Evolutionary conservation across 495 filamentous ascomycete species (phyloP).

Genomic region (Cercophora samala): DNA sequence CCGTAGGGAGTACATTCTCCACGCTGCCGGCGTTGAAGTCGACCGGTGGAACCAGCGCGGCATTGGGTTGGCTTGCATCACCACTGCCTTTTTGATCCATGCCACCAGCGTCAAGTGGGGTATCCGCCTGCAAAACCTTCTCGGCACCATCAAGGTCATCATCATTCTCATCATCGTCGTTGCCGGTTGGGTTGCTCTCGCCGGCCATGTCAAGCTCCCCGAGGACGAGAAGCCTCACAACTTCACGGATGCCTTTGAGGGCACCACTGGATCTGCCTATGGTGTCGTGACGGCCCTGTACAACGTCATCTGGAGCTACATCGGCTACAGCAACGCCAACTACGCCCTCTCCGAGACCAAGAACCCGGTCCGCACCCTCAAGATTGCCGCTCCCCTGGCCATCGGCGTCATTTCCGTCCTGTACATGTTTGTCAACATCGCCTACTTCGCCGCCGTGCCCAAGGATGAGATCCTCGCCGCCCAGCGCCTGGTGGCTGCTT

Average conservation of each 20-base stretch:
- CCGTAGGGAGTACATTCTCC: slow-evolving; percentile 61
- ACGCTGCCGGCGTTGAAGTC: slow-evolving; percentile 55
- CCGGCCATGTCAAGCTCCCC: slow-evolving; percentile 50
- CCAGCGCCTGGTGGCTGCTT: slow-evolving; percentile 58
- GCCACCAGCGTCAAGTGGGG: slow-evolving; percentile 63
- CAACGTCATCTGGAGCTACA: slow-evolving; percentile 66
- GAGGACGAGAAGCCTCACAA: slow-evolving; percentile 53
- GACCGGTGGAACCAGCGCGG: slow-evolving; percentile 67
- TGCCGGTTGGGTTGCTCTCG: slow-evolving; percentile 61
- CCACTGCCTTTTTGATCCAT: slow-evolving; percentile 61
- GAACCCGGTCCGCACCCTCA: slow-evolving; percentile 60
- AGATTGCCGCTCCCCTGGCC: slow-evolving; percentile 61
- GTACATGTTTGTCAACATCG: slow-evolving; percentile 68
- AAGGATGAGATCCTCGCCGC: slow-evolving; percentile 59
- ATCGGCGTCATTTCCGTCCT: slow-evolving; percentile 58
- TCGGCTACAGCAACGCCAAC: slow-evolving; percentile 62
- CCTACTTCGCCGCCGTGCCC: slow-evolving; percentile 67
- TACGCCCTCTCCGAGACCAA: slow-evolving; percentile 60
- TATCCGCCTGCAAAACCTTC: slow-evolving; percentile 60
- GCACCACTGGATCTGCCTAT: slow-evolving; percentile 55
- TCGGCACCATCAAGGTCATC: slow-evolving; percentile 65
- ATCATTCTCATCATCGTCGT: slow-evolving; percentile 66
- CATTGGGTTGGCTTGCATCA: slow-evolving; percentile 63
- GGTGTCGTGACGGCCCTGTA: slow-evolving; percentile 61
- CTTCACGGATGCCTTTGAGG: slow-evolving; percentile 63